A percentile compares a stretch with the other conserved stretches of the same genome.
Conservation (phyloP, 2,329 filamentous ascomycete genomes). For the Trichoderma breve region DNA sequence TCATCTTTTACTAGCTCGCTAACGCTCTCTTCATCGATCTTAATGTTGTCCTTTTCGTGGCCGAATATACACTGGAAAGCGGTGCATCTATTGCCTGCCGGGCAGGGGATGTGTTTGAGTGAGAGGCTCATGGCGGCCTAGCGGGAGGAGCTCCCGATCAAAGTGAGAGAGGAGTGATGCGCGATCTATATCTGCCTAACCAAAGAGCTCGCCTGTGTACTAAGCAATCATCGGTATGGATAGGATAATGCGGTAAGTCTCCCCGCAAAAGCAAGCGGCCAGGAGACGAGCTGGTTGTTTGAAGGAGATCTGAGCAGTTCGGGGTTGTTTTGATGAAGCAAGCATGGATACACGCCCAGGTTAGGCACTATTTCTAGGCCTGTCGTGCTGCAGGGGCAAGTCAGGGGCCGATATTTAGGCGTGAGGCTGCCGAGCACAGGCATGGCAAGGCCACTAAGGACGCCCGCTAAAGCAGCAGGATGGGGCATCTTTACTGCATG, state of each 20-base stretch:
- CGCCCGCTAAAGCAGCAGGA: neutral
- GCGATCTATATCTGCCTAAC: neutral
- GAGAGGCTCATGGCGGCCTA: constrained; percentile 35
- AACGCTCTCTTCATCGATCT: neutral
- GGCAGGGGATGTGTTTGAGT: constrained; percentile 52
- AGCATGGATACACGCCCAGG: neutral
- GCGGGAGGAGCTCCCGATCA: neutral
- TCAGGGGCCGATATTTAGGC: constrained; percentile 21
- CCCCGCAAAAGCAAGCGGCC: neutral
- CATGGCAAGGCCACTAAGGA: neutral
- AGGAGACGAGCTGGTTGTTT: neutral
- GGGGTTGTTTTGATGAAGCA: neutral
- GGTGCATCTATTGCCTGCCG: constrained; percentile 47
- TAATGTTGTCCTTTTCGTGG: constrained; percentile 38
- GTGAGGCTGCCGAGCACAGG: constrained; percentile 12
- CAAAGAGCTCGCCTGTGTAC: neutral
- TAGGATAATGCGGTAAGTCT: neutral
- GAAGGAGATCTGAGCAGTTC: neutral
- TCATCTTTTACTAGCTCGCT: neutral
- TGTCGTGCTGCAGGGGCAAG: neutral
- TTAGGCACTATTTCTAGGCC: neutral
- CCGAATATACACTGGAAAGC: constrained; percentile 53
- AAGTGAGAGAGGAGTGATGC: constrained; percentile 10
- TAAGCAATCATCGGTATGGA: neutral
- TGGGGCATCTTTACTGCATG: neutral